Evolutionary conservation across 1,284 basidiomycete species (phyloP).

Genomic region (Austropuccinia psidii): DNA sequence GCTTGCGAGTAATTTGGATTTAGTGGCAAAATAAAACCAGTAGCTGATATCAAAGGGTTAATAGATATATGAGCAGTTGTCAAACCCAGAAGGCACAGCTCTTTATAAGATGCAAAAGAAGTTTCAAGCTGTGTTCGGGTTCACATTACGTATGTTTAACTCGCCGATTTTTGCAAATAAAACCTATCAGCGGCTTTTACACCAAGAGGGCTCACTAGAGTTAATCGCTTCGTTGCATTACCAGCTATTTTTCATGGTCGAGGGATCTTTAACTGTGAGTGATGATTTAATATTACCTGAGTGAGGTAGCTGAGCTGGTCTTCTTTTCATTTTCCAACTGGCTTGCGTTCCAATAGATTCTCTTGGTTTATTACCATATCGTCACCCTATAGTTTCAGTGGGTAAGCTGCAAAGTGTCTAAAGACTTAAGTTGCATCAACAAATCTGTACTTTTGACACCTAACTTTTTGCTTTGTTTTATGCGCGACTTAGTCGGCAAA

Average conservation of each 20-base stretch:
- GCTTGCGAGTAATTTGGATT: background rate
- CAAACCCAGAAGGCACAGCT: slow-evolving; percentile 85
- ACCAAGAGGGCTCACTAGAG: too few relatives aligned
- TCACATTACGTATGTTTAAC: slow-evolving; percentile 91
- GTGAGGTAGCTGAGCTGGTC: too few relatives aligned
- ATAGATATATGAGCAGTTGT: slow-evolving; percentile 32
- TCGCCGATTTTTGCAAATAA: slow-evolving; percentile 69
- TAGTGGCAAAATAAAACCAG: background rate
- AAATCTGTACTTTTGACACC: background rate
- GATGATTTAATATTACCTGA: too few relatives aligned
- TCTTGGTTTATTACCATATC: slow-evolving; percentile 76
- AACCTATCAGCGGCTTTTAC: too few relatives aligned
- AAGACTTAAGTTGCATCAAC: slow-evolving; percentile 39
- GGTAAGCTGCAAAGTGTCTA: slow-evolving; percentile 46
- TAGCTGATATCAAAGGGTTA: background rate
- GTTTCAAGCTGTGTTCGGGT: slow-evolving; percentile 86
- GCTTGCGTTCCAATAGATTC: slow-evolving; percentile 39
- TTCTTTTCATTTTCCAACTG: too few relatives aligned
- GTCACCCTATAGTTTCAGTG: slow-evolving; percentile 87
- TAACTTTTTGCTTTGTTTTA: background rate
- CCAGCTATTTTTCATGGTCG: slow-evolving; percentile 36
- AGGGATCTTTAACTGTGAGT: slow-evolving; percentile 35
- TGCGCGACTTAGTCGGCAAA: slow-evolving; percentile 55
- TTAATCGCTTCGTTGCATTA: background rate
- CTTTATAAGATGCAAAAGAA: slow-evolving; percentile 76